Percentiles rank a stretch among this genome's conserved stretches.
These are phyloP conservation scores for Metschnikowia orientalis DNA, from an alignment of 805 yeast species.

Conservation along the genomic window DNA sequence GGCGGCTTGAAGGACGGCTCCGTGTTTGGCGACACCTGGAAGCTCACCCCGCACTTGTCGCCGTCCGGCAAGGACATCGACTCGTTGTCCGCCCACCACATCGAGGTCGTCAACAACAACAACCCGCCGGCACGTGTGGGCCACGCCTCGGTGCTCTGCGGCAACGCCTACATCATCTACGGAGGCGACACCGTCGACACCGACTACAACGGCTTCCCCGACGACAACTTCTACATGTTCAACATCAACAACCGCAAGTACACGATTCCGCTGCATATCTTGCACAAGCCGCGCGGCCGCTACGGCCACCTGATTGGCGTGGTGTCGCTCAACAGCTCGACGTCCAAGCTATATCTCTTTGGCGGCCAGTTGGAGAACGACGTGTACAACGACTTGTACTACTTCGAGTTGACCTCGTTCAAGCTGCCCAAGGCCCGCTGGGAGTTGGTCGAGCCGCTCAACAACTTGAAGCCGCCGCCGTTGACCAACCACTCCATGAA, in stretches of 20 bases:
- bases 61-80: slow-evolving; percentile 18
- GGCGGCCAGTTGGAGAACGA: slow-evolving; percentile 93
- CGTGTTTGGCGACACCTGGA: slow-evolving; percentile 96
- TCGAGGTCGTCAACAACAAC: slow-evolving; percentile 57
- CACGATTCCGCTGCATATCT: slow-evolving; percentile 42
- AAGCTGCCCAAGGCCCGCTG: slow-evolving; percentile 80
- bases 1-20: slow-evolving; percentile 93
- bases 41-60: slow-evolving; percentile 50
- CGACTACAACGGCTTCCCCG: slow-evolving; percentile 71
- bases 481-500: slow-evolving; percentile 89
- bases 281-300: slow-evolving; percentile 77
- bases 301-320: slow-evolving; percentile 91
- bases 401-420: slow-evolving; percentile 82
- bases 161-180: slow-evolving; percentile 90
- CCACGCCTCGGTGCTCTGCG: slow-evolving; percentile 86
- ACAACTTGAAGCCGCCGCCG: slow-evolving; percentile 62
- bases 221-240: slow-evolving; percentile 84
- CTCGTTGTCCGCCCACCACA: slow-evolving; percentile 28
- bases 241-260: slow-evolving; percentile 48
- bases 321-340: slow-evolving; percentile 45
- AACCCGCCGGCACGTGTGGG: slow-evolving; percentile 96
- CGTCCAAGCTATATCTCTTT: slow-evolving; percentile 66
- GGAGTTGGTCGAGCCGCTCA: slow-evolving; percentile 61
- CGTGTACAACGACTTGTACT: slow-evolving; percentile 77
- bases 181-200: slow-evolving; percentile 95